Evolutionary conservation across 1,139 yeast genomes (phyloP).

Genomic region (Nakaseomyces delphensis): DNA sequence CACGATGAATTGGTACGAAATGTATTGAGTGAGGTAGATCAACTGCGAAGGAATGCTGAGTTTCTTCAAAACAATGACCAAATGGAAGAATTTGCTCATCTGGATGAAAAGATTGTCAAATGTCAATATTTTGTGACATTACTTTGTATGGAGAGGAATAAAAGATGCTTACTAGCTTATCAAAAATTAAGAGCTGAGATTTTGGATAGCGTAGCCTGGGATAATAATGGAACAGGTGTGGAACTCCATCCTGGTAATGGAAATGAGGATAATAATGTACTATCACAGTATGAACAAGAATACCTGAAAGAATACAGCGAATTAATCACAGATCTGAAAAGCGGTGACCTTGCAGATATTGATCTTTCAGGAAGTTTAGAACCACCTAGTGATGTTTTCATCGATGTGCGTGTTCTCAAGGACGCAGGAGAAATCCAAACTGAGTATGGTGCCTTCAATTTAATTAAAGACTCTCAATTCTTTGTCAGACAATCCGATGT

Average conservation of each 20-base stretch:
- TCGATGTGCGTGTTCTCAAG: conserved; percentile 84
- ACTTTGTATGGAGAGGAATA: conserved; percentile 75
- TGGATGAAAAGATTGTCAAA: conserved; percentile 42
- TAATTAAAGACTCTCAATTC: conserved; percentile 92
- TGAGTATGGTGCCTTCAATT: conserved; percentile 89
- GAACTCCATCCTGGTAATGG: conserved; percentile 18
- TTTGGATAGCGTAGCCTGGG: conserved; percentile 69
- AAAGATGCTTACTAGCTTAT: conserved; percentile 80
- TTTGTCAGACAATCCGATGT: conserved; percentile 92
- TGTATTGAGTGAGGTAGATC: conserved; percentile 46
- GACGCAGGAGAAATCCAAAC: conserved; percentile 98
- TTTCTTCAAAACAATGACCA: conserved; percentile 19
- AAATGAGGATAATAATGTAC: conserved; percentile 35
- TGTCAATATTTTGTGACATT: conserved; percentile 79
- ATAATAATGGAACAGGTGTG: conserved; percentile 30
- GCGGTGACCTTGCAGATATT: conserved; percentile 65
- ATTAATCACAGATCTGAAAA: conserved; percentile 64
- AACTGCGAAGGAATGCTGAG: conserved; percentile 41
- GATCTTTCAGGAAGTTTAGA: conserved; percentile 80
- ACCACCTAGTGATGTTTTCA: conserved; percentile 86
- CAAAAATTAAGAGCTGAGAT: conserved; percentile 62
- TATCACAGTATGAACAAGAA: conserved; percentile 74
- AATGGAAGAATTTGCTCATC: conserved; percentile 26
- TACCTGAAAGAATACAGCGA: conserved; percentile 66
- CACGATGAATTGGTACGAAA: conserved; percentile 69